Evolutionary conservation across 106 monocot species (phyloP).

Genomic region (Triglochin maritima): DNA sequence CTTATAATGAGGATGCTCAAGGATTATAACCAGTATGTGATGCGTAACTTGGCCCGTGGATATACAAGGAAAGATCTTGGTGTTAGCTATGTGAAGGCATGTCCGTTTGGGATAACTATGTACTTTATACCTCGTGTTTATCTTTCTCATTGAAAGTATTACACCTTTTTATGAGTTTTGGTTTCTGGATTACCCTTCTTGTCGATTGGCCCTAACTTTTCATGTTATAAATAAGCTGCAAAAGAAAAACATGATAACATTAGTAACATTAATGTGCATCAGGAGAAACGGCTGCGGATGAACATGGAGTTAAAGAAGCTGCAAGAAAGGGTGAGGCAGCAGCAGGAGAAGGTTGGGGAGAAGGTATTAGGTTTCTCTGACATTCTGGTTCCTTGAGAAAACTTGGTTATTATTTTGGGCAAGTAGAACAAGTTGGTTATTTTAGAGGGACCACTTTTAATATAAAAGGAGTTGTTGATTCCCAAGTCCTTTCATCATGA

Average conservation of each 20-base stretch:
- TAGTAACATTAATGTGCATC: not conserved
- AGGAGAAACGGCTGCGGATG: constrained; percentile 71
- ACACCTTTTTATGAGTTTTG: no score
- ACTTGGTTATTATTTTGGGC: not conserved
- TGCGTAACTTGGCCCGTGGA: constrained; percentile 83
- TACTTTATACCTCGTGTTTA: not conserved
- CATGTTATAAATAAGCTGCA: no score
- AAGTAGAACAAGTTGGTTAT: not conserved
- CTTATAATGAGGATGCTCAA: constrained; percentile 87
- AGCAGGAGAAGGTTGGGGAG: constrained; percentile 71
- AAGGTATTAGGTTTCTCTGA: constrained; percentile 30
- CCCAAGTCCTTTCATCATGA: no score
- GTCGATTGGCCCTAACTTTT: no score
- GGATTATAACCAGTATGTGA: constrained; percentile 81
- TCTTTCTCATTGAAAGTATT: no score
- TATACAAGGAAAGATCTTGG: constrained; percentile 82
- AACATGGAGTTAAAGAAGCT: constrained; percentile 71
- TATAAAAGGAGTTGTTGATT: no score
- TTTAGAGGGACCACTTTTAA: not conserved
- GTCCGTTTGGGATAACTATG: not conserved
- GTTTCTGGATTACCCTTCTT: no score
- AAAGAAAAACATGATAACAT: no score
- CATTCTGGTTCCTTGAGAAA: not conserved
- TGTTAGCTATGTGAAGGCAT: constrained; percentile 82
- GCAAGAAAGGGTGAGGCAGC: constrained; percentile 66